Evolutionary conservation across 306 rosid species (phyloP).

Genomic region (Alnus glutinosa): DNA sequence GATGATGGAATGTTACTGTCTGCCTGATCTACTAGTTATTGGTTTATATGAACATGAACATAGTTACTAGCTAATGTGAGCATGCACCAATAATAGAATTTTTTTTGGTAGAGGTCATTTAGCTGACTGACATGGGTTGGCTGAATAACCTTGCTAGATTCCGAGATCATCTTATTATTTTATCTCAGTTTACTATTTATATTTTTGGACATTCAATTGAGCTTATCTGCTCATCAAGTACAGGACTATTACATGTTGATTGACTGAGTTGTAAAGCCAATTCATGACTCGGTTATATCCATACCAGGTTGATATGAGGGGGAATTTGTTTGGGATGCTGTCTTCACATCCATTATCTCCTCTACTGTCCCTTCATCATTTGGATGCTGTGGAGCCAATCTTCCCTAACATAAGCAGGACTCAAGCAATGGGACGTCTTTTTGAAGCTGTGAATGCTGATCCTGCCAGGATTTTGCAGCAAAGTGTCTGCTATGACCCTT

Average conservation of each 20-base stretch:
- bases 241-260: not conserved
- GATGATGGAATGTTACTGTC: not conserved
- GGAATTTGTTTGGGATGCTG: conserved; percentile 76
- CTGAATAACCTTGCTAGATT: not conserved
- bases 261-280: conserved; percentile 5
- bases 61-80: not conserved
- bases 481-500: conserved; percentile 73
- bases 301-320: conserved; percentile 85
- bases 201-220: not conserved
- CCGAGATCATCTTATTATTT: not conserved
- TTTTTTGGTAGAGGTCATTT: not conserved
- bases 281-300: not conserved
- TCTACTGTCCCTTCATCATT: conserved; percentile 83
- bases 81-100: not conserved
- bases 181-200: not conserved
- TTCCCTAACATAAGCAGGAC: conserved; percentile 65
- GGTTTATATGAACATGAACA: not conserved
- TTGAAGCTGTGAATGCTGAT: conserved; percentile 68
- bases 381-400: conserved; percentile 74
- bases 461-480: conserved; percentile 79
- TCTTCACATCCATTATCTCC: conserved; percentile 87
- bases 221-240: not conserved
- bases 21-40: not conserved
- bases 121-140: conserved; percentile 4
- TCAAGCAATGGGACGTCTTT: conserved; percentile 67